Conservation (phyloP, 2,329 filamentous ascomycete genomes). For the Chaetomiaceae sp. region DNA sequence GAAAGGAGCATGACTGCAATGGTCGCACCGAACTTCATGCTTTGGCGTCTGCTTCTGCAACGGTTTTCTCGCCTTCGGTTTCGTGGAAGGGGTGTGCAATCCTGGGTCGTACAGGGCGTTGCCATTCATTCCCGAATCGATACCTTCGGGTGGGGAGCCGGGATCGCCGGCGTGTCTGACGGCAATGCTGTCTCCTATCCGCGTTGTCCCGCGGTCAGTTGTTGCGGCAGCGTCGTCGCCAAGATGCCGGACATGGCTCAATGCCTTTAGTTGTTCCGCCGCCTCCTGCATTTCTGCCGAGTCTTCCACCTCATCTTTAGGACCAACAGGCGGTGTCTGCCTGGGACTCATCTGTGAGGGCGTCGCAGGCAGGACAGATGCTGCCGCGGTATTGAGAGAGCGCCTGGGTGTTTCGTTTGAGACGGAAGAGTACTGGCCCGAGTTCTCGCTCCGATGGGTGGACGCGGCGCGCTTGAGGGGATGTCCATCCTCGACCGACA, state of each 20-base stretch:
- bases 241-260: constrained; percentile 57
- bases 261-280: constrained; percentile 60
- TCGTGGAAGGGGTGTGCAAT: constrained; percentile 33
- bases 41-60: constrained; percentile 46
- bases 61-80: constrained; percentile 43
- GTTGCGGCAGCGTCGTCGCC: constrained; percentile 40
- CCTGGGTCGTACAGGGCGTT: constrained; percentile 32
- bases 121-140: constrained; percentile 40
- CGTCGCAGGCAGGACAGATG: constrained; percentile 9
- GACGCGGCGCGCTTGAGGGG: constrained; percentile 39
- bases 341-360: constrained; percentile 18
- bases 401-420: constrained; percentile 23
- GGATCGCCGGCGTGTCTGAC: constrained; percentile 37
- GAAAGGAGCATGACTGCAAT: constrained; percentile 61
- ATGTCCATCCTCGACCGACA: constrained; percentile 51
- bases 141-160: constrained; percentile 37
- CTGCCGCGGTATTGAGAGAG: constrained; percentile 1
- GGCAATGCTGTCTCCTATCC: constrained; percentile 28
- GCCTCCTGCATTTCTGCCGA: constrained; percentile 67
- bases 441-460: constrained; percentile 17
- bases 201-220: constrained; percentile 31
- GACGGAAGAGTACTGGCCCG: constrained; percentile 19
- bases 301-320: constrained; percentile 52
- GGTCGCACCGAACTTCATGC: constrained; percentile 56
- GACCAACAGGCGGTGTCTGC: constrained; percentile 32